Percentiles rank a stretch among this genome's conserved stretches.
phyloP scores from a whole-genome alignment of 2,329 filamentous ascomycete species.

The Colletotrichum caudatum region DNA sequence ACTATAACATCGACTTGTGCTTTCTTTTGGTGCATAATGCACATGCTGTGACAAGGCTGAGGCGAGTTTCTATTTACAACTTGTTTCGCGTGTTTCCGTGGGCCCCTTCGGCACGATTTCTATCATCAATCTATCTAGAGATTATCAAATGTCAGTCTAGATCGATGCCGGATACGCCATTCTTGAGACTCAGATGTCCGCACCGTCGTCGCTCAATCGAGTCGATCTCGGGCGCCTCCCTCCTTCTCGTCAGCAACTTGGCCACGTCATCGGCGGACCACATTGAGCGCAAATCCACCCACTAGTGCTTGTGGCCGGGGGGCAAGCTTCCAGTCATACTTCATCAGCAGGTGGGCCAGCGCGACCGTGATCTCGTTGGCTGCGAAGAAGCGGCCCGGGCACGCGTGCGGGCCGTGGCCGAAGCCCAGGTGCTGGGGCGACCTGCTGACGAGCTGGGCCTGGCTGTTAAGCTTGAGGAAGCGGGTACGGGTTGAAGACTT shows the following conservation, averaged over 20 bases:
- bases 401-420: conserved; percentile 54
- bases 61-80: neutral
- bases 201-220: neutral
- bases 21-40: neutral
- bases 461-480: conserved; percentile 9
- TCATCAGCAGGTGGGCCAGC: conserved; percentile 34
- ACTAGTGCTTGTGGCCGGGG: conserved; percentile 23
- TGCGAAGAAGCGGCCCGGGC: conserved; percentile 60
- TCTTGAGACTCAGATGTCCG: neutral
- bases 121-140: too few species aligned
- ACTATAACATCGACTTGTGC: too few species aligned
- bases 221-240: conserved; percentile 33
- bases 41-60: neutral
- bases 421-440: conserved; percentile 52
- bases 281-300: conserved; percentile 5
- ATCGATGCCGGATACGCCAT: too few species aligned
- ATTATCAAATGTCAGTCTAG: too few species aligned
- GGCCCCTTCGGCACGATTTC: neutral
- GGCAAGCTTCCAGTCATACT: conserved; percentile 30
- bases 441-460: conserved; percentile 55
- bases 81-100: neutral
- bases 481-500: conserved; percentile 22
- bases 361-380: conserved; percentile 56
- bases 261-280: conserved; percentile 20
- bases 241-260: conserved; percentile 25